A percentile compares a stretch with the other conserved stretches of the same genome.
phyloP scores from a whole-genome alignment of 305 asterid species.

The Withania somnifera region DNA sequence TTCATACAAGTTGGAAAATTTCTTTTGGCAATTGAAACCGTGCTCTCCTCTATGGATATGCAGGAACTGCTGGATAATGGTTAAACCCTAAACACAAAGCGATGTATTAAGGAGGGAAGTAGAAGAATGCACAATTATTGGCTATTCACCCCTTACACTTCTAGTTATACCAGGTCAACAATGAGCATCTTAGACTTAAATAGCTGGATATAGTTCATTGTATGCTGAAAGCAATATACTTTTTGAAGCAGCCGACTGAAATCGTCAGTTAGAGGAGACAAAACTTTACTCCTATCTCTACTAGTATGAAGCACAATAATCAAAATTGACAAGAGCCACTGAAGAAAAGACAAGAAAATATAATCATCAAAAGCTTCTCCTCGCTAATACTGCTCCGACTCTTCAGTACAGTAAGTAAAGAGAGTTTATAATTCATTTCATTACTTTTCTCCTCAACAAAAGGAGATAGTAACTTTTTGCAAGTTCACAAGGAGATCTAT shows the following conservation, averaged over 20 bases:
- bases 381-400: not conserved
- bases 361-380: not conserved
- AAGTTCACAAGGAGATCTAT: not conserved
- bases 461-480: not conserved
- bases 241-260: not conserved
- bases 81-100: not conserved
- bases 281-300: not conserved
- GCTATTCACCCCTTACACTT: not conserved
- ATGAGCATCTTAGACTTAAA: not conserved
- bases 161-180: not conserved
- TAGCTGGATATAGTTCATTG: not conserved
- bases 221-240: not conserved
- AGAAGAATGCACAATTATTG: not conserved
- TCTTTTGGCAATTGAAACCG: not conserved
- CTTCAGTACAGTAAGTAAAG: not conserved
- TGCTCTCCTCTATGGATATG: not conserved
- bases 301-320: not conserved
- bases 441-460: not conserved
- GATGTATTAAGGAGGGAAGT: not conserved
- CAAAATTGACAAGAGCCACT: not conserved
- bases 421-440: not conserved
- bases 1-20: not conserved
- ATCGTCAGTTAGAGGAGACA: not conserved
- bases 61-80: not conserved
- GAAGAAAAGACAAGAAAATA: not conserved